Percentiles rank a stretch among this genome's conserved stretches.
phyloP scores from a whole-genome alignment of 768 basidiomycete genomes.

The Termitomyces titanicus region DNA sequence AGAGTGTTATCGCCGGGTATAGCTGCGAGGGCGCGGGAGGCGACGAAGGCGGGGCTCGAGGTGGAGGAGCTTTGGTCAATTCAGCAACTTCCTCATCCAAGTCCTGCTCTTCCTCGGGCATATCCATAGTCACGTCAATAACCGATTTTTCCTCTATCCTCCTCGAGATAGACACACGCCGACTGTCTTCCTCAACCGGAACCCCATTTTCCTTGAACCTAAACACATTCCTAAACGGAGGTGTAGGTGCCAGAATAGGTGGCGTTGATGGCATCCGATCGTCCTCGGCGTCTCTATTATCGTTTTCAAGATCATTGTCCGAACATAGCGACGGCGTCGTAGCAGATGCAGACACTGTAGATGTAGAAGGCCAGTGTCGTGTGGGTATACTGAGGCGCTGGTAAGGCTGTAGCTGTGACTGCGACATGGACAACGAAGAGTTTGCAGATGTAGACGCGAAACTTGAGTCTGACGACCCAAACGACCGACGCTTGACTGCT shows the following conservation, averaged over 20 bases:
- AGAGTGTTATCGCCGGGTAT: neutral
- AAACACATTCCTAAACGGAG: constrained; percentile 18
- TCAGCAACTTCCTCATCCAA: neutral
- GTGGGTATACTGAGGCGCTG: constrained; percentile 10
- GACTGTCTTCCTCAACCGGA: constrained; percentile 7
- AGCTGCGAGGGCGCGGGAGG: neutral
- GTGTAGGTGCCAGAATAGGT: constrained; percentile 27
- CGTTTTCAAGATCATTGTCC: constrained; percentile 54
- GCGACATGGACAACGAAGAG: constrained; percentile 10
- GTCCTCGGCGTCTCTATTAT: constrained; percentile 48
- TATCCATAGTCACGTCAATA: constrained; percentile 34
- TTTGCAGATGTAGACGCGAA: constrained; percentile 16
- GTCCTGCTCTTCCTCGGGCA: constrained; percentile 1
- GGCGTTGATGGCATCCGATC: constrained; percentile 55
- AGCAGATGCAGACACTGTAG: constrained; percentile 17
- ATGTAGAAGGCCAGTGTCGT: constrained; percentile 7
- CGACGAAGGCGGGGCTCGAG: neutral
- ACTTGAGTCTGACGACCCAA: constrained; percentile 26
- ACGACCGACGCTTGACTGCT: constrained; percentile 35
- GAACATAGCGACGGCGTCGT: constrained; percentile 73
- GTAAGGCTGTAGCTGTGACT: constrained; percentile 16
- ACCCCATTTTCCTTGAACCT: constrained; percentile 17
- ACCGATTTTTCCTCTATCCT: constrained; percentile 16
- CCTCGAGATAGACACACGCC: neutral
- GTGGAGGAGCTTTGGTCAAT: neutral